Evolutionary conservation across 192 early-diverging fungal species (phyloP).

Genomic region (Obelidium mucronatum): DNA sequence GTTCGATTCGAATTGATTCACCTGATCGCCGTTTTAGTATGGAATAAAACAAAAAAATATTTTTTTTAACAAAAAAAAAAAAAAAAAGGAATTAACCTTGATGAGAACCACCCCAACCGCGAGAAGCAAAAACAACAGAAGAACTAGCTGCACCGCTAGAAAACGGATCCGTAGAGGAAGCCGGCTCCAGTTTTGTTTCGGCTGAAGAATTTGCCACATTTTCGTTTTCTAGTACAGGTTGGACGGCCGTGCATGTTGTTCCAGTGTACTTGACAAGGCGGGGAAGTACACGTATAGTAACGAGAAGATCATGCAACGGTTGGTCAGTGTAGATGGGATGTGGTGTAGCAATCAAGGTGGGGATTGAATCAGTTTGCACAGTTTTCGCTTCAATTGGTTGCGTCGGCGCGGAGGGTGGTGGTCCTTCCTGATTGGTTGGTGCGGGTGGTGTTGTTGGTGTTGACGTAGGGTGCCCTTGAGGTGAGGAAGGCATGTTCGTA

Average conservation of each 20-base stretch:
- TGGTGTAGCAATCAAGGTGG: conserved; percentile 5
- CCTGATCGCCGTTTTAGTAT: too few relatives aligned
- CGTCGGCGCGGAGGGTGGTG: background rate
- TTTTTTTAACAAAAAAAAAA: too few relatives aligned
- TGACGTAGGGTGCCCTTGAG: background rate
- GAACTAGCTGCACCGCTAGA: background rate
- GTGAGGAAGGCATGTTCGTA: background rate
- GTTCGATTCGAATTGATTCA: too few relatives aligned
- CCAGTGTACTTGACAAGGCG: conserved; percentile 74
- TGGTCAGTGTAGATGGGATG: background rate
- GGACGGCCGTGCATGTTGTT: conserved; percentile 60
- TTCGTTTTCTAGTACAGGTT: too few relatives aligned
- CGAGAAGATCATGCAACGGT: conserved; percentile 70
- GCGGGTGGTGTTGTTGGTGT: background rate
- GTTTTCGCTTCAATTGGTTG: conserved; percentile 17
- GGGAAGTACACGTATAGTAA: conserved; percentile 75
- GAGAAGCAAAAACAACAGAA: conserved; percentile 51
- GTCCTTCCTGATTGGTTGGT: background rate
- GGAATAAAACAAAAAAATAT: too few relatives aligned
- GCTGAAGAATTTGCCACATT: too few relatives aligned
- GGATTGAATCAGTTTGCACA: too few relatives aligned
- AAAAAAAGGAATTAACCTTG: conserved; percentile 82
- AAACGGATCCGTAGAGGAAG: background rate
- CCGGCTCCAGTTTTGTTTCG: background rate
- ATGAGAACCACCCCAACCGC: conserved; percentile 75